Evolutionary conservation across 345 rosid genomes (phyloP).

Genomic region (Noccaea caerulescens): DNA sequence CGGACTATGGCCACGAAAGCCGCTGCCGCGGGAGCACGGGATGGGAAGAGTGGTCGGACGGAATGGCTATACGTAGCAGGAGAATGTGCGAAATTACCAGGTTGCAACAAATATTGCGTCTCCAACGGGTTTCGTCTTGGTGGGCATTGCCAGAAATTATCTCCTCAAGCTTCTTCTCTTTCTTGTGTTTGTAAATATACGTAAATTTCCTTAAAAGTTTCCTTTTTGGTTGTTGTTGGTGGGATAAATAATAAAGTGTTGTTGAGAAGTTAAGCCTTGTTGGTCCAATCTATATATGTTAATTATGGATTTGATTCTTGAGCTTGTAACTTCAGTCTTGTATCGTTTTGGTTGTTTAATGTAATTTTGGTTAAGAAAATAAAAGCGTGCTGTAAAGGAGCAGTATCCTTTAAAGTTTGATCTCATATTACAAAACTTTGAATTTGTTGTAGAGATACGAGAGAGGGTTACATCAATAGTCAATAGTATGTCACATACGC

Average conservation of each 20-base stretch:
- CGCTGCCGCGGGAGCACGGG: not conserved
- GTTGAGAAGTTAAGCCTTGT: slow-evolving; percentile 8
- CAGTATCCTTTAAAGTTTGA: not conserved
- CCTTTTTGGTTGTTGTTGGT: slow-evolving; percentile 18
- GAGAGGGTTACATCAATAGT: too few relatives aligned
- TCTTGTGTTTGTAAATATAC: slow-evolving; percentile 42
- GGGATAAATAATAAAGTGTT: slow-evolving; percentile 20
- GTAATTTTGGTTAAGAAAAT: not conserved
- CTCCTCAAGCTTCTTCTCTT: slow-evolving; percentile 36
- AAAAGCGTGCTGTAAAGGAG: not conserved
- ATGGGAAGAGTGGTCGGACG: slow-evolving; percentile 25
- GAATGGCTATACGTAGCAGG: slow-evolving; percentile 42
- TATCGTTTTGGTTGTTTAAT: not conserved
- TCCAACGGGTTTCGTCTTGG: slow-evolving; percentile 40
- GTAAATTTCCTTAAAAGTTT: slow-evolving; percentile 7
- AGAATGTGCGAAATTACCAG: slow-evolving; percentile 35
- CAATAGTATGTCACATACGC: too few relatives aligned
- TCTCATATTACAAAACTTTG: not conserved
- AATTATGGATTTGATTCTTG: not conserved
- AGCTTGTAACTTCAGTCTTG: not conserved
- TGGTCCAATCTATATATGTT: slow-evolving; percentile 1
- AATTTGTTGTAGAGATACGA: not conserved
- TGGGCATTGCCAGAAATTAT: slow-evolving; percentile 44
- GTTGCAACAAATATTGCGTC: slow-evolving; percentile 40
- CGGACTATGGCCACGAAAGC: not conserved